Evolutionary conservation across 331 rosid species (phyloP).

Genomic region (Cydonia oblonga): DNA sequence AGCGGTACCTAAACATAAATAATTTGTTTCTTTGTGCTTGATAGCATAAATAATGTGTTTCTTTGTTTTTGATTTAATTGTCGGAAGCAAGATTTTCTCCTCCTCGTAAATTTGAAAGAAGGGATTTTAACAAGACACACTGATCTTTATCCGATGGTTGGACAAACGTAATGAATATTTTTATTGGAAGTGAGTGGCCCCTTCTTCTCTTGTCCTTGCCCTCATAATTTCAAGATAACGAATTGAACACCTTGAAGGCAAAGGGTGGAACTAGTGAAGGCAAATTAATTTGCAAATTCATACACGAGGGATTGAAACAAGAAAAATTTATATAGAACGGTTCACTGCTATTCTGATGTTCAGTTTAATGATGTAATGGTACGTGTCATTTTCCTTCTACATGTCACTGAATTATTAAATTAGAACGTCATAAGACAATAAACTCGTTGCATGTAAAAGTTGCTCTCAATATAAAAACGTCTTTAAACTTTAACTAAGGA

Average conservation of each 20-base stretch:
- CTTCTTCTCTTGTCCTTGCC: not conserved
- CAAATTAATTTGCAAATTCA: not conserved
- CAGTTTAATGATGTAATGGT: too few species aligned
- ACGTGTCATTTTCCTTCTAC: not conserved
- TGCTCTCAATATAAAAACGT: too few species aligned
- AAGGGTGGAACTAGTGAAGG: not conserved
- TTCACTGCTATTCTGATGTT: fast-evolving
- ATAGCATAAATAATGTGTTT: too few species aligned
- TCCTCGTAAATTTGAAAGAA: not conserved
- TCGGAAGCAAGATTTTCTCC: not conserved
- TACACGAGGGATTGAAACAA: not conserved
- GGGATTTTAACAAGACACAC: not conserved
- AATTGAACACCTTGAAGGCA: not conserved
- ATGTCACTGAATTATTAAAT: too few species aligned
- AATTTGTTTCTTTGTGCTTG: too few species aligned
- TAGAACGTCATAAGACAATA: fast-evolving
- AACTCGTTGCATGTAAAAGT: too few species aligned
- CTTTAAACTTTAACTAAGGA: not conserved
- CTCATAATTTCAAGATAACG: not conserved
- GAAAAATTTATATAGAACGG: not conserved
- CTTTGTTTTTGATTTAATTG: too few species aligned
- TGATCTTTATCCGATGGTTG: not conserved
- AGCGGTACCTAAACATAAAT: not conserved
- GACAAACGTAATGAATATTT: not conserved
- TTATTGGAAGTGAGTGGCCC: not conserved